These are phyloP conservation scores for Elongisporangium senticosum DNA, from an alignment of 352 stramenopile genomes.

Conservation along the genomic window DNA sequence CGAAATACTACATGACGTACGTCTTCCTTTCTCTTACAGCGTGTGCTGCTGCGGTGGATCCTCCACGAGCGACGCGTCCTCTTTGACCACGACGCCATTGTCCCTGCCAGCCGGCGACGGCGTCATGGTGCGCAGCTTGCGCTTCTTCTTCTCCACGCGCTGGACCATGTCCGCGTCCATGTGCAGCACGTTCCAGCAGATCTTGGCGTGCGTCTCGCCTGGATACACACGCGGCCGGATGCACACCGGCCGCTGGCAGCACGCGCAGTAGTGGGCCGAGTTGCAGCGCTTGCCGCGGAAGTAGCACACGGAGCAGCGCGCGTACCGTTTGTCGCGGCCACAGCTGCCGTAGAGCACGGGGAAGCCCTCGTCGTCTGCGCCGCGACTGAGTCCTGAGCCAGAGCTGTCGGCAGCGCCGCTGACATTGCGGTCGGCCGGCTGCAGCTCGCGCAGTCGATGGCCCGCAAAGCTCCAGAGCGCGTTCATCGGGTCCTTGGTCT, in stretches of 20 bases:
- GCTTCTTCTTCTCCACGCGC: conserved; percentile 64
- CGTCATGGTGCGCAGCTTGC: conserved; percentile 26
- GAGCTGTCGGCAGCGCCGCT: conserved; percentile 1
- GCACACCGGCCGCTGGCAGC: conserved; percentile 67
- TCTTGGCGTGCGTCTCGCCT: conserved; percentile 63
- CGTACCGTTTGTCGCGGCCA: conserved; percentile 64
- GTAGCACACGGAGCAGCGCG: conserved; percentile 69
- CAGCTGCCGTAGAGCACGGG: conserved; percentile 57
- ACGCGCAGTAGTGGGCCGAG: conserved; percentile 59
- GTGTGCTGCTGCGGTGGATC: not conserved
- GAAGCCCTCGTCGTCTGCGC: conserved; percentile 40
- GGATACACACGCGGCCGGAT: conserved; percentile 63
- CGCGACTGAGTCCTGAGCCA: not conserved
- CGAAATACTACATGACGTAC: not conserved
- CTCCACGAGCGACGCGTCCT: conserved; percentile 2
- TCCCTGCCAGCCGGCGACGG: conserved; percentile 7
- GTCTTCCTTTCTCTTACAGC: not conserved
- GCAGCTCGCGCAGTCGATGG: conserved; percentile 42
- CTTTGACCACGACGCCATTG: not conserved
- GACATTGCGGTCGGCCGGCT: conserved; percentile 26
- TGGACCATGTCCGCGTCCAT: conserved; percentile 74
- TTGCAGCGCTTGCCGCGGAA: conserved; percentile 65
- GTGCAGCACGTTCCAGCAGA: conserved; percentile 78
- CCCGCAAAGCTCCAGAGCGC: conserved; percentile 64
- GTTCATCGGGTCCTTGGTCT: conserved; percentile 43